Evolutionary conservation across 2,329 filamentous ascomycete genomes (phyloP).

Genomic region (Akanthomyces muscarius): DNA sequence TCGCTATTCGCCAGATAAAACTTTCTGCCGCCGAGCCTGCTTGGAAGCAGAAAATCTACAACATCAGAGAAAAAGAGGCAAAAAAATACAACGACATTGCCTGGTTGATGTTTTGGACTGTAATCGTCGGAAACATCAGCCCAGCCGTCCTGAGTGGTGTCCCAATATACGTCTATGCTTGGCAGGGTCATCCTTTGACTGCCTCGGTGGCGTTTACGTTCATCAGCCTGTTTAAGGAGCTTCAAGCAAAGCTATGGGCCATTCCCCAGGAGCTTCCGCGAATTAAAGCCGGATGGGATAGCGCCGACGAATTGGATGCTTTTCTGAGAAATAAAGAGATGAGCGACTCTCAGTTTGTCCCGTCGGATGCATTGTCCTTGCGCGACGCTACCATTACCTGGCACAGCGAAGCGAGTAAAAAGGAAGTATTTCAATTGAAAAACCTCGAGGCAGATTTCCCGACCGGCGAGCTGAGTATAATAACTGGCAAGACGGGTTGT

Average conservation of each 20-base stretch:
- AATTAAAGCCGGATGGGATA: slow-evolving; percentile 15
- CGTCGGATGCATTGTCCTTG: not conserved
- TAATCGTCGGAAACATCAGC: slow-evolving; percentile 9
- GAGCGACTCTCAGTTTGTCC: not conserved
- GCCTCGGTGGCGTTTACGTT: slow-evolving; percentile 18
- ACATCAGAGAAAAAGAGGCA: slow-evolving; percentile 13
- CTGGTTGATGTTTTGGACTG: not conserved
- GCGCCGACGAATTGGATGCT: slow-evolving; percentile 12
- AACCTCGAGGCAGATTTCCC: slow-evolving; percentile 16
- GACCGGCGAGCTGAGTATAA: slow-evolving; percentile 9
- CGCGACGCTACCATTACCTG: not conserved
- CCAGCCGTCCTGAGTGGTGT: slow-evolving; percentile 13
- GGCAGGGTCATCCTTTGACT: not conserved
- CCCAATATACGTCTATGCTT: not conserved
- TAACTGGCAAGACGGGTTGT: slow-evolving; percentile 18
- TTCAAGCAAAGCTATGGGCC: slow-evolving; percentile 6
- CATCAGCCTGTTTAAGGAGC: slow-evolving; percentile 15
- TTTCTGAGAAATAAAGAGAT: slow-evolving; percentile 13
- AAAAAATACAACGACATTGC: not conserved
- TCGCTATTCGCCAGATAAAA: slow-evolving; percentile 19
- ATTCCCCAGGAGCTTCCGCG: slow-evolving; percentile 11
- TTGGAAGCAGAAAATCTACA: slow-evolving; percentile 15
- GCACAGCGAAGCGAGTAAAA: not conserved
- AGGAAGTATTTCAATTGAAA: not conserved
- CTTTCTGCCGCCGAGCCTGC: slow-evolving; percentile 17